Evolutionary conservation across 2,329 filamentous ascomycete genomes (phyloP).

Genomic region (Cytospora piceae): DNA sequence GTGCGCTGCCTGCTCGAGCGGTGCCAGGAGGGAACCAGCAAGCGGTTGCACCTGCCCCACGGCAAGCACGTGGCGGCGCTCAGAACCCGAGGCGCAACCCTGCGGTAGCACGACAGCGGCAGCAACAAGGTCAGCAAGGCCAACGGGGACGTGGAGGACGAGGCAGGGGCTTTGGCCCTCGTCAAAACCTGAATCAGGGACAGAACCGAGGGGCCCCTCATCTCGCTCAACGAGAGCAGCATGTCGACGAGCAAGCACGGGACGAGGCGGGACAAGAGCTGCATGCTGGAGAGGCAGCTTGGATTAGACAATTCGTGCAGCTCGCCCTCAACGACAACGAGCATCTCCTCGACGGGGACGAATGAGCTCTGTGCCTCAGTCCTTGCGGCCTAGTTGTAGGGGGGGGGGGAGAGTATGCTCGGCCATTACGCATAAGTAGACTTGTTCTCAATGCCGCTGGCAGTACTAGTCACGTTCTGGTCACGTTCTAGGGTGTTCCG

Average conservation of each 20-base stretch:
- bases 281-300: conserved; percentile 53
- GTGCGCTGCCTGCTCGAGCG: conserved; percentile 37
- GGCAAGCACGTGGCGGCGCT: conserved; percentile 32
- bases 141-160: conserved; percentile 22
- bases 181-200: conserved; percentile 10
- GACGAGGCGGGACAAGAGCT: conserved; percentile 37
- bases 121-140: conserved; percentile 25
- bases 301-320: conserved; percentile 59
- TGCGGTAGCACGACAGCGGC: conserved; percentile 28
- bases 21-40: conserved; percentile 38
- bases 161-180: conserved; percentile 37
- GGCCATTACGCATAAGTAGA: background rate
- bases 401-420: background rate
- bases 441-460: background rate
- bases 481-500: background rate
- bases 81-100: conserved; percentile 32
- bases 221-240: conserved; percentile 18
- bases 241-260: conserved; percentile 17
- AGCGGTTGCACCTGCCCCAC: conserved; percentile 31
- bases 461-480: background rate
- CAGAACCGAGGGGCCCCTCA: conserved; percentile 7
- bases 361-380: conserved; percentile 32
- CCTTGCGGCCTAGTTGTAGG: background rate
- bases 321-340: conserved; percentile 58
- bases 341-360: conserved; percentile 49